These are phyloP conservation scores for Aspergillus sclerotiicarbonarius DNA, from an alignment of 495 filamentous ascomycete genomes.

Conservation along the genomic window DNA sequence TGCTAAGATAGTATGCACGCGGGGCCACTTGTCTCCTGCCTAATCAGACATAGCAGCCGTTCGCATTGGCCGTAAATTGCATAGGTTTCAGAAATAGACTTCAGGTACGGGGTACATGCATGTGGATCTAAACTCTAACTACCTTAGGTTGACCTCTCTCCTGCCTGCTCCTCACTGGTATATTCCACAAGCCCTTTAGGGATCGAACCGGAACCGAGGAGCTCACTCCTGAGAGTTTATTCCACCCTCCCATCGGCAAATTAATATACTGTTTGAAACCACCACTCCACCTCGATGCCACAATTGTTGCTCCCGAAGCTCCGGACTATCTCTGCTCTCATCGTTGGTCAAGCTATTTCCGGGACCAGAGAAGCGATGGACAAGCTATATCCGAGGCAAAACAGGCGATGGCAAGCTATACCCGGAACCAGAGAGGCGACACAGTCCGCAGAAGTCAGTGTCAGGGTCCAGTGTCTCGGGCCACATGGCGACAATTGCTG, in stretches of 20 bases:
- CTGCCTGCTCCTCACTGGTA: background rate
- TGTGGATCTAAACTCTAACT: conserved; percentile 1
- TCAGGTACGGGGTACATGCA: background rate
- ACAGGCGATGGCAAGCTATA: background rate
- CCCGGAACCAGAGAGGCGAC: background rate
- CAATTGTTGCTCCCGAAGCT: background rate
- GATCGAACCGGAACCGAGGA: background rate
- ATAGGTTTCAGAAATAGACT: conserved; percentile 4
- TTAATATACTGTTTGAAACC: background rate
- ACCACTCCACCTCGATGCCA: background rate
- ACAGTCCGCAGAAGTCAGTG: background rate
- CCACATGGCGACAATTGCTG: background rate
- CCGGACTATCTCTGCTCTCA: background rate
- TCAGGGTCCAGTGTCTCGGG: background rate
- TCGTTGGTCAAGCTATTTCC: background rate
- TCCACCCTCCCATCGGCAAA: background rate
- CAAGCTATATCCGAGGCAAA: background rate
- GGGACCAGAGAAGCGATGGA: background rate
- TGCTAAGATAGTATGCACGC: background rate
- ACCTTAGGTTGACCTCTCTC: background rate
- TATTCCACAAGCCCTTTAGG: background rate
- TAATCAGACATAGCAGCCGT: background rate
- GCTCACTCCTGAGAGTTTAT: background rate
- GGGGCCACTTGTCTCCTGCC: background rate
- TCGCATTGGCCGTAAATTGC: conserved; percentile 1